phyloP scores from a whole-genome alignment of 352 stramenopile species.

The Phytophthora syringae region DNA sequence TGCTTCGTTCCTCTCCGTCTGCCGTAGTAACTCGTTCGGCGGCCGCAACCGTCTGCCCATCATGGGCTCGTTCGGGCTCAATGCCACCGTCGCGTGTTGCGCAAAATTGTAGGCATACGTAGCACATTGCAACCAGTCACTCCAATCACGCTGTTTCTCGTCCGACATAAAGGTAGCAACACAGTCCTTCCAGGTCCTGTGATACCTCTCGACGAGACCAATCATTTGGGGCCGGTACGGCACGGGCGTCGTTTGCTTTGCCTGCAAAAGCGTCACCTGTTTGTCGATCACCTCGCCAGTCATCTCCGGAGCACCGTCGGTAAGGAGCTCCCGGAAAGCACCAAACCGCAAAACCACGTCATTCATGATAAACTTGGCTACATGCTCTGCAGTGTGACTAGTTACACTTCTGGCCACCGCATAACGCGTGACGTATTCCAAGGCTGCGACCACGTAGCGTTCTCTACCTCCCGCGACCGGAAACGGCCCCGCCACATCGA shows the following conservation, averaged over 20 bases:
- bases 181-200: neutral
- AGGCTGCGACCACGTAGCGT: too few species aligned
- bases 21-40: conserved; percentile 1
- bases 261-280: neutral
- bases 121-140: neutral
- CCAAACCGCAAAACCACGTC: neutral
- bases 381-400: neutral
- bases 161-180: neutral
- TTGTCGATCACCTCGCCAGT: neutral
- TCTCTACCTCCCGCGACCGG: too few species aligned
- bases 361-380: neutral
- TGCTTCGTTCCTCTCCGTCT: neutral
- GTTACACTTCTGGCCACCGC: too few species aligned
- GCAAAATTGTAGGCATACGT: conserved; percentile 3
- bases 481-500: too few species aligned
- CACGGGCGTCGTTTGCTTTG: neutral
- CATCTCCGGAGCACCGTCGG: neutral
- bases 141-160: neutral
- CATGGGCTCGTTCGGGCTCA: conserved; percentile 4
- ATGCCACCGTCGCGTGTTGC: neutral
- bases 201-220: neutral
- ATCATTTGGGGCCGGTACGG: conserved; percentile 3
- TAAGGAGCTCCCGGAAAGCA: neutral
- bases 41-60: neutral
- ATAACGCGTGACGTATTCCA: too few species aligned